Conservation (phyloP, 2,329 filamentous ascomycete genomes). For the Westerdykella aurantiaca region DNA sequence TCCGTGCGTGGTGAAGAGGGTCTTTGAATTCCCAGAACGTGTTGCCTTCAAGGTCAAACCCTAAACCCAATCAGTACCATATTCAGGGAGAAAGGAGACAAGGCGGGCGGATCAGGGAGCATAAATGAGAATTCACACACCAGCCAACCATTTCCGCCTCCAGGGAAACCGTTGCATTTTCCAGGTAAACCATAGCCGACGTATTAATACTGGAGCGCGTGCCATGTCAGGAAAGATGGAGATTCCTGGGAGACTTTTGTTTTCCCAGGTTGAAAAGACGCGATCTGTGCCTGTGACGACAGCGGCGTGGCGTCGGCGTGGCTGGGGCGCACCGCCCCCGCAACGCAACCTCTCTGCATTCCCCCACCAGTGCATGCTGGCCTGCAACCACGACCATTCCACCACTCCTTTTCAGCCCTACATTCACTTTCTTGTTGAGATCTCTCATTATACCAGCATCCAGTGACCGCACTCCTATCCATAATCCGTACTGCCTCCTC, state of each 20-base stretch:
- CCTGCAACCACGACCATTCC: background rate
- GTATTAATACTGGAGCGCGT: slow-evolving; percentile 33
- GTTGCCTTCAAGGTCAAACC: slow-evolving; percentile 57
- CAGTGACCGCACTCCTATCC: slow-evolving; percentile 1
- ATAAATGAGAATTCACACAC: slow-evolving; percentile 32
- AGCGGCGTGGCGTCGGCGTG: slow-evolving; percentile 8
- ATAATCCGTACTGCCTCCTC: background rate
- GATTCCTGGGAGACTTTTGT: background rate
- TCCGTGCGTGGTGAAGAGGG: slow-evolving; percentile 45
- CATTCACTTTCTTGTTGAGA: background rate
- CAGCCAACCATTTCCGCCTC: slow-evolving; percentile 55
- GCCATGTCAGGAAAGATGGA: slow-evolving; percentile 26
- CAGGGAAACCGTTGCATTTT: slow-evolving; percentile 58
- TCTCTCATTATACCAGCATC: background rate
- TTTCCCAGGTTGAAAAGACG: background rate
- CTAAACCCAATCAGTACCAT: slow-evolving; percentile 33
- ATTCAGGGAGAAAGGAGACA: background rate
- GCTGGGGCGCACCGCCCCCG: slow-evolving; percentile 17
- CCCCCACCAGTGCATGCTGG: background rate
- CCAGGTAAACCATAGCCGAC: slow-evolving; percentile 55
- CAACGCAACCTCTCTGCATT: slow-evolving; percentile 8
- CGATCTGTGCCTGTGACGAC: slow-evolving; percentile 18
- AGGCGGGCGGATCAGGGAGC: background rate
- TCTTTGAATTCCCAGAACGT: slow-evolving; percentile 65
- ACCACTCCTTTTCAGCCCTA: too few relatives aligned